A percentile compares a stretch with the other conserved stretches of the same genome.
Conservation (phyloP, 805 yeast genomes). For the Jamesozyma spencerorum region DNA sequence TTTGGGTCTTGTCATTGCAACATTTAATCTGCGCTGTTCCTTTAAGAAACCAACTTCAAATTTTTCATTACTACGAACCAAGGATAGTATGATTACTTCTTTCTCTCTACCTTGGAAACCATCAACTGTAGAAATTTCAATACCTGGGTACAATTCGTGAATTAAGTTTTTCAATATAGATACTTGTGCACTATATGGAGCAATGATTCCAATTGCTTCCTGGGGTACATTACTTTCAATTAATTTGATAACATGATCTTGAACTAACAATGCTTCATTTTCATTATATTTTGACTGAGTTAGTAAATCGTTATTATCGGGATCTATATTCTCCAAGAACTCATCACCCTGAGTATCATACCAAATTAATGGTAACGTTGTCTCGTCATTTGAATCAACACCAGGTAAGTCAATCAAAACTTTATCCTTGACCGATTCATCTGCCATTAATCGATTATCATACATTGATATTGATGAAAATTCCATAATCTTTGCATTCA, state of each 20-base stretch:
- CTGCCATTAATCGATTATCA: slow-evolving; percentile 53
- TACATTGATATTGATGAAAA: slow-evolving; percentile 68
- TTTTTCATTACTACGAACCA: slow-evolving; percentile 71
- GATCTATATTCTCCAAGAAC: slow-evolving; percentile 48
- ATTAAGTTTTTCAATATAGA: slow-evolving; percentile 43
- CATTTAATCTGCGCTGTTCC: slow-evolving; percentile 76
- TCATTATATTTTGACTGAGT: slow-evolving; percentile 50
- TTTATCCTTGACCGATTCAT: slow-evolving; percentile 43
- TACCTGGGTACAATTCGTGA: slow-evolving; percentile 30
- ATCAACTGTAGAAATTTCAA: slow-evolving; percentile 86
- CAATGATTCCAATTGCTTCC: slow-evolving; percentile 66
- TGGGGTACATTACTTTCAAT: slow-evolving; percentile 43
- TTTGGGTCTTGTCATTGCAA: slow-evolving; percentile 86
- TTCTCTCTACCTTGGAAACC: slow-evolving; percentile 97
- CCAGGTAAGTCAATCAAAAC: slow-evolving; percentile 47
- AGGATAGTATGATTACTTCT: slow-evolving; percentile 67
- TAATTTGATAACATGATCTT: slow-evolving; percentile 46
- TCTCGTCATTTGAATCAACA: slow-evolving; percentile 43
- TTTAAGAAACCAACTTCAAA: slow-evolving; percentile 72
- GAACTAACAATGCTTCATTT: slow-evolving; percentile 59
- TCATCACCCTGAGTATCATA: slow-evolving; percentile 90
- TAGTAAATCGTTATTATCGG: slow-evolving; percentile 9
- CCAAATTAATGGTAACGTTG: slow-evolving; percentile 59
- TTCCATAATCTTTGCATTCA: slow-evolving; percentile 70
- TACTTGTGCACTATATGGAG: slow-evolving; percentile 90